Evolutionary conservation across 371 early-diverging fungal genomes (phyloP).

Genomic region (Coemansia sp.): DNA sequence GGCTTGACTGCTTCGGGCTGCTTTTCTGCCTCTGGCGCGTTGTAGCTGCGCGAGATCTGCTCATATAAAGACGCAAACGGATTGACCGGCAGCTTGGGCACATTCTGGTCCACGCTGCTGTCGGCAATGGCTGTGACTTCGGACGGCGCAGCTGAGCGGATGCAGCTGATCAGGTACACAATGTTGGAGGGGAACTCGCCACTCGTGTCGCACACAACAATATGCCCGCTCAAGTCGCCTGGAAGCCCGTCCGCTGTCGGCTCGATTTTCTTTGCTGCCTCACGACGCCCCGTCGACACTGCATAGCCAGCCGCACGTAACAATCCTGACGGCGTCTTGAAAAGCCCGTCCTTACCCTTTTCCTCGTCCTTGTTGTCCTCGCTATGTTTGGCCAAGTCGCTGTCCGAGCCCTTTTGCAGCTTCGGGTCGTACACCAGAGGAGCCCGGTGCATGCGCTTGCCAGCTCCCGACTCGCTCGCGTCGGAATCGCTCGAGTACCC

Average conservation of each 20-base stretch:
- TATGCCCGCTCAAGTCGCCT: slow-evolving; percentile 48
- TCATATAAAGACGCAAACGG: slow-evolving; percentile 38
- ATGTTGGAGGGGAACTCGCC: slow-evolving; percentile 54
- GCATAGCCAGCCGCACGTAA: neutral
- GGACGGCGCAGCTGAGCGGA: slow-evolving; percentile 52
- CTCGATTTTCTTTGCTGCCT: neutral
- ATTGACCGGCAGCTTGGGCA: slow-evolving; percentile 2
- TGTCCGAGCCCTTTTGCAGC: slow-evolving; percentile 24
- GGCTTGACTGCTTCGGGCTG: neutral
- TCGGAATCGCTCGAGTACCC: slow-evolving; percentile 18
- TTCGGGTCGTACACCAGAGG: slow-evolving; percentile 44
- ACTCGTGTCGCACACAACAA: slow-evolving; percentile 55
- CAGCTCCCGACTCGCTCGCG: slow-evolving; percentile 14
- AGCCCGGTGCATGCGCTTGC: slow-evolving; percentile 26
- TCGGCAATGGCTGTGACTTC: slow-evolving; percentile 33
- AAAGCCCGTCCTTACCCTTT: neutral
- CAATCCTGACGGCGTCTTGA: neutral
- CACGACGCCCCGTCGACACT: neutral
- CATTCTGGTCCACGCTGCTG: neutral
- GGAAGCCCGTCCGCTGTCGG: slow-evolving; percentile 48
- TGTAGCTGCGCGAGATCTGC: slow-evolving; percentile 47
- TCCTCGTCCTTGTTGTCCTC: neutral
- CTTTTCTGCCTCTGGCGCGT: neutral
- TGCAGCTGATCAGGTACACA: slow-evolving; percentile 54
- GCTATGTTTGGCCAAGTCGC: neutral